Percentiles rank a stretch among this genome's conserved stretches.
Evolutionary conservation across 495 filamentous ascomycete species (phyloP).

Genomic region (Rhizodiscina lignyota): DNA sequence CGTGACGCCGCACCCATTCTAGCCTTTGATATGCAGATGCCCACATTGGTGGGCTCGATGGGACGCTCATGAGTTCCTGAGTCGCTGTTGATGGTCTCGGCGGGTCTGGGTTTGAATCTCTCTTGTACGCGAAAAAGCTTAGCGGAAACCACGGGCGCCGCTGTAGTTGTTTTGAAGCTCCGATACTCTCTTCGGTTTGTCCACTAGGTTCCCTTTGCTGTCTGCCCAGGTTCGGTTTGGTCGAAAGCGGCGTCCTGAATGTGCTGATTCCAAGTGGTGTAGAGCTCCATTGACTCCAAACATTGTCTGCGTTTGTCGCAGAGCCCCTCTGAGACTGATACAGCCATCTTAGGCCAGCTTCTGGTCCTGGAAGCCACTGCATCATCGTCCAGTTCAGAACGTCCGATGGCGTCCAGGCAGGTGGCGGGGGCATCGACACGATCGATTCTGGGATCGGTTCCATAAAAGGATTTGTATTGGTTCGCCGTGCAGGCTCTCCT

Average conservation of each 20-base stretch:
- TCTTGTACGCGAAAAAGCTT: conserved; percentile 11
- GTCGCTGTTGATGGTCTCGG: too few relatives aligned
- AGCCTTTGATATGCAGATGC: conserved; percentile 13
- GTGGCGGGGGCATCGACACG: not conserved
- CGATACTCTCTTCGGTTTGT: not conserved
- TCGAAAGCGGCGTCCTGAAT: too few relatives aligned
- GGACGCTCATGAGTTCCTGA: too few relatives aligned
- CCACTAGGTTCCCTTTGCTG: not conserved
- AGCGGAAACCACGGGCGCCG: not conserved
- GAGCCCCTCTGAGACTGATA: not conserved
- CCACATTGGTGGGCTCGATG: conserved; percentile 19
- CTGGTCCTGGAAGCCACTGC: conserved; percentile 24
- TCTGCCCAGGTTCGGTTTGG: not conserved
- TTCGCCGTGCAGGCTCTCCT: not conserved
- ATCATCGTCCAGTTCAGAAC: conserved; percentile 25
- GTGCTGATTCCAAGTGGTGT: conserved; percentile 18
- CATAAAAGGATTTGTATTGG: too few relatives aligned
- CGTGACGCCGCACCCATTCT: conserved; percentile 17
- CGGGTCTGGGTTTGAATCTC: not conserved
- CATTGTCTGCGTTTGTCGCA: not conserved
- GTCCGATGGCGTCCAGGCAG: conserved; percentile 17
- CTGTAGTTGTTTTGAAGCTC: not conserved
- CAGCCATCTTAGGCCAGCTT: conserved; percentile 18
- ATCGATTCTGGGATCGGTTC: too few relatives aligned
- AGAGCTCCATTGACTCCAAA: conserved; percentile 11